phyloP scores from a whole-genome alignment of 2,329 filamentous ascomycete species.

The Aspergillus sojae region DNA sequence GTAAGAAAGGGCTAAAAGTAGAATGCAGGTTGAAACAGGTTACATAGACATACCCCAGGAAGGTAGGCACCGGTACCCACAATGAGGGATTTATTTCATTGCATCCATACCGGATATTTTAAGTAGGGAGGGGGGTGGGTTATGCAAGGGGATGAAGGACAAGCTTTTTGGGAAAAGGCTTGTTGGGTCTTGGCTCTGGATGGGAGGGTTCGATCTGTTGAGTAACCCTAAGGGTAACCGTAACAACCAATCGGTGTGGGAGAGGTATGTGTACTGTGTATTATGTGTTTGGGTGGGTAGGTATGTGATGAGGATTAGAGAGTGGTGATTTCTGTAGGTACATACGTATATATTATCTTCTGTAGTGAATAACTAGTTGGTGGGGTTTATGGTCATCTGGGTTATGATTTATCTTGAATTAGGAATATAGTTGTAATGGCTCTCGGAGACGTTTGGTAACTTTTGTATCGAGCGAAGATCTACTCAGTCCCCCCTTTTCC shows the following conservation, averaged over 20 bases:
- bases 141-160: constrained; percentile 18
- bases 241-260: not conserved
- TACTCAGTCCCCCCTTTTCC: not conserved
- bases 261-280: not conserved
- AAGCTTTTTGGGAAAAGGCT: constrained; percentile 21
- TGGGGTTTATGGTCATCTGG: not conserved
- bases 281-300: not conserved
- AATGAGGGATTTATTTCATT: constrained; percentile 10
- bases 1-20: not conserved
- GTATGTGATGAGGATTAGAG: not conserved
- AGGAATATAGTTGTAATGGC: not conserved
- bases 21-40: not conserved
- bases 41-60: not conserved
- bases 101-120: not conserved
- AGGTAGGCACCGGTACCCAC: not conserved
- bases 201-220: not conserved
- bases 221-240: not conserved
- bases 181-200: constrained; percentile 20
- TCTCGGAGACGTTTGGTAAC: not conserved
- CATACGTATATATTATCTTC: too few species aligned
- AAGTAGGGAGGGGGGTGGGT: not conserved
- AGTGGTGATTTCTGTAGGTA: not conserved
- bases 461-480: not conserved
- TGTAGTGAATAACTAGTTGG: not conserved
- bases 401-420: not conserved